Evolutionary conservation across 148 eudicot species (phyloP), one percentile per base, ranked within the genome.

Genomic region (Cornus controversa): DNA sequence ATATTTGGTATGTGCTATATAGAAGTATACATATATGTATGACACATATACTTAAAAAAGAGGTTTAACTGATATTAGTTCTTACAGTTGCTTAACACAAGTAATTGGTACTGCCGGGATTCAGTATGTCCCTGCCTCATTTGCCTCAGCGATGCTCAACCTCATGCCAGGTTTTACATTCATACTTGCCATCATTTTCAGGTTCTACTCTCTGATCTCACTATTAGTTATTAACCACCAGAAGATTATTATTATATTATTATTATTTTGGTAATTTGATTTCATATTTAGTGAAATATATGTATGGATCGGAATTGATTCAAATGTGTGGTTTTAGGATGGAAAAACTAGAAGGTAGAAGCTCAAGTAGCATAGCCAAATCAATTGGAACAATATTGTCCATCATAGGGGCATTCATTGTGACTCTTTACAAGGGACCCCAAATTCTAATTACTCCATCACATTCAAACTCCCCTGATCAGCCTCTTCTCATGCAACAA

Each of bases 91-190:
- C 74, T 70, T 82, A 72, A 85, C 78, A 69, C 97, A 93, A 79
- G 36, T 93, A 67, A 78, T 85, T 65, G 95, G 93, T 64, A 89
- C 85, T 77, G 76, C 86, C 67, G 97, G 95, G 50, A 72, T 88
- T 40, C 64, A 80, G 66, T 93, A 80, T 68, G 85, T 86, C 70
- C 90, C 95, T 70, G 86, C 97, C 9, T 83, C 93, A 24, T 90
- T 91, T 68, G 90, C 80, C 10, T 71, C 93, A 13, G 86, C 95
- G 36, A 85, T 93, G 88, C 82, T 93, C 77, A 91, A 91, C 80
- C 93, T 93, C 81, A 64, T 91, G 69, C 97, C 97, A 2, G 97
- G 92, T 53, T 89, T 91, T 66, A 93, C 97, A 31, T 91, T 93
- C 85, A 36, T 90, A 67, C 88, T 93, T 70, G 94, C 97, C 37